Evolutionary conservation across 2,329 filamentous ascomycete species (phyloP).

Genomic region (Phialophora macrospora): DNA sequence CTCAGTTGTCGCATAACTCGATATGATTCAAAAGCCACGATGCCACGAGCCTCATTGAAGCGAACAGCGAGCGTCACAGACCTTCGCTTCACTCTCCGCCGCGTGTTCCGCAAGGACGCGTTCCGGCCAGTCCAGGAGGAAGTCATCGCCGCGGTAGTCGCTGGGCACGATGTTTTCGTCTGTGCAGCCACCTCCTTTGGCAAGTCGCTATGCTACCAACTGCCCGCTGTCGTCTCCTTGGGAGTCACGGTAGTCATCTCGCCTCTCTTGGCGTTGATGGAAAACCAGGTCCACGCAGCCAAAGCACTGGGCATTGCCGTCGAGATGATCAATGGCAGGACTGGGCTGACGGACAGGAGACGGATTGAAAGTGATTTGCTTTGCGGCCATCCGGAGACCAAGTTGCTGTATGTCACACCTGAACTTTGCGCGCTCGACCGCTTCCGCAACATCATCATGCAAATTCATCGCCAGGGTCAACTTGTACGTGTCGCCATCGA

Average conservation of each 20-base stretch:
- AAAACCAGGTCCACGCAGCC: constrained; percentile 88
- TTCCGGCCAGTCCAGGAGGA: constrained; percentile 87
- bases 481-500: constrained; percentile 89
- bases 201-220: constrained; percentile 90
- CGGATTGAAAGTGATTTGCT: constrained; percentile 79
- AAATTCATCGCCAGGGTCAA: constrained; percentile 79
- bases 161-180: constrained; percentile 87
- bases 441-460: constrained; percentile 74
- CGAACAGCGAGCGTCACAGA: constrained; percentile 51
- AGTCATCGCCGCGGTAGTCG: constrained; percentile 79
- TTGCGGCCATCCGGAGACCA: constrained; percentile 80
- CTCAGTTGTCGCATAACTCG: not conserved
- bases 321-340: constrained; percentile 85
- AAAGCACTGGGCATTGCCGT: constrained; percentile 75
- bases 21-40: constrained; percentile 1
- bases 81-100: constrained; percentile 73
- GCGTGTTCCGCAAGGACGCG: constrained; percentile 73
- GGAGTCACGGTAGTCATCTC: constrained; percentile 92
- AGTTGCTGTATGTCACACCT: constrained; percentile 90
- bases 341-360: constrained; percentile 66
- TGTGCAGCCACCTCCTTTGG: constrained; percentile 79
- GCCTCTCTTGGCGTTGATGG: constrained; percentile 88
- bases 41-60: constrained; percentile 21
- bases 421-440: constrained; percentile 79
- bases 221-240: constrained; percentile 84